Conservation (phyloP, 2,329 filamentous ascomycete species). For the Aspergillus sp. region DNA sequence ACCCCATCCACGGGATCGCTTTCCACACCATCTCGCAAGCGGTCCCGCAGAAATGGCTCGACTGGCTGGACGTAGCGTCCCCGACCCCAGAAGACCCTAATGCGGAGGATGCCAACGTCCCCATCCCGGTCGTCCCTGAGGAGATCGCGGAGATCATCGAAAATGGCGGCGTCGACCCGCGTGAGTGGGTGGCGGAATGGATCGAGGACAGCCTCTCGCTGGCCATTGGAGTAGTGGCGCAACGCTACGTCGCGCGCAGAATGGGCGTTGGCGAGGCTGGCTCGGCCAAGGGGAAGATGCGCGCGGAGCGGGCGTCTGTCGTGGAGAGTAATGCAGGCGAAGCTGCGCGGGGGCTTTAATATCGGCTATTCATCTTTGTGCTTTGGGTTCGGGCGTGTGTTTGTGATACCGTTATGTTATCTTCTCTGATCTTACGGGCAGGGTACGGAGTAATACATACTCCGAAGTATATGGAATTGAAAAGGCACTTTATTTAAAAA, state of each 20-base stretch:
- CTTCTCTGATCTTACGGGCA: too few species aligned
- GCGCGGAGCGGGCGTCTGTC: constrained; percentile 45
- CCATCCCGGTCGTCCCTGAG: constrained; percentile 52
- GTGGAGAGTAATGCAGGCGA: constrained; percentile 53
- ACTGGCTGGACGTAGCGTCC: constrained; percentile 74
- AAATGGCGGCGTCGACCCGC: constrained; percentile 69
- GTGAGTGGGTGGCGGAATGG: constrained; percentile 98
- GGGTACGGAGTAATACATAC: not conserved
- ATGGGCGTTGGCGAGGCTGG: constrained; percentile 93
- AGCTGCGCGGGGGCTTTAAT: constrained; percentile 47
- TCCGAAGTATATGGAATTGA: not conserved
- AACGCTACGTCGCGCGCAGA: constrained; percentile 84
- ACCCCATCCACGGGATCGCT: constrained; percentile 84
- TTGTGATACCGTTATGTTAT: not conserved
- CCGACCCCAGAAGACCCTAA: constrained; percentile 32
- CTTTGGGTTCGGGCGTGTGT: not conserved
- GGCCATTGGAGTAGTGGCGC: constrained; percentile 75
- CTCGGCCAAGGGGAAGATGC: constrained; percentile 47
- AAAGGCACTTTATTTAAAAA: not conserved
- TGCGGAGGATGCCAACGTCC: constrained; percentile 28
- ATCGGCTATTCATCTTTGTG: not conserved
- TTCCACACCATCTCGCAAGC: constrained; percentile 77
- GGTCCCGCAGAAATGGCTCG: constrained; percentile 75
- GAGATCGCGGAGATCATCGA: constrained; percentile 80
- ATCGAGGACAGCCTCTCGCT: constrained; percentile 77